Base-by-base conservation (phyloP, 2,329 filamentous ascomycete species). In the Ascochyta lentis region DNA sequence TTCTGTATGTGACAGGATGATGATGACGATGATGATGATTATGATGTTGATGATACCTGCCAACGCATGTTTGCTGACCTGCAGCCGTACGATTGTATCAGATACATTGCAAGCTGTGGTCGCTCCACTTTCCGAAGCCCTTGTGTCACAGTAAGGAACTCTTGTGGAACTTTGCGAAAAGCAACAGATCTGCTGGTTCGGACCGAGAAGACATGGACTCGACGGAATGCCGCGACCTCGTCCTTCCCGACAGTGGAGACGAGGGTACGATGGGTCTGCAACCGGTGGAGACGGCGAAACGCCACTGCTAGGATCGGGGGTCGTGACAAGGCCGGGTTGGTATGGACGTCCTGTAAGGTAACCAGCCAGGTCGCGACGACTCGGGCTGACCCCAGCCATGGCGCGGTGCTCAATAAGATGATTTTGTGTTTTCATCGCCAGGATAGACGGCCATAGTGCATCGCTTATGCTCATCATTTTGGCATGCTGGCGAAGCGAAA, bases 381-480 rank as follows among this genome's bases (percentile, higher is more conserved):
- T 43, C 29, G 16, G 48, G 33, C 48, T 12, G 13, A 23, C 33
- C 39, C 13, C 29, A 16, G 40, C 39, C 24, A 41, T 16, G 13
- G 22, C 15, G 29, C 13, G 7, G 31, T 3, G 19, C 19, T 31
- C 19, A 26, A 33, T 33, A 31, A 19, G 33, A 31, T 22, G 19
- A 31, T 34, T 19, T 19, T n/a, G n/a, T 33, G 31, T 24, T 27
- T 31, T 29, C 31, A 42, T 34, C 5, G 15, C 44, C 24, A 44
- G 38, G 44, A 29, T 54, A 19, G 19, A 22, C 16, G 15, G 12
- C 37, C 31, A 46, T 34, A 27, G 33, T 47, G 37, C 19, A 23
- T 50, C 37, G 44, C 44, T 53, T 52, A 49, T 59, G 56, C 48
- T 53, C 48, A 49, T 43, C 40, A 56, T 38, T 39, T 29, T 49